A percentile compares a stretch with the other conserved stretches of the same genome.
Evolutionary conservation across 2,329 filamentous ascomycete species (phyloP).

Genomic region (Hymenoscyphus scutula): DNA sequence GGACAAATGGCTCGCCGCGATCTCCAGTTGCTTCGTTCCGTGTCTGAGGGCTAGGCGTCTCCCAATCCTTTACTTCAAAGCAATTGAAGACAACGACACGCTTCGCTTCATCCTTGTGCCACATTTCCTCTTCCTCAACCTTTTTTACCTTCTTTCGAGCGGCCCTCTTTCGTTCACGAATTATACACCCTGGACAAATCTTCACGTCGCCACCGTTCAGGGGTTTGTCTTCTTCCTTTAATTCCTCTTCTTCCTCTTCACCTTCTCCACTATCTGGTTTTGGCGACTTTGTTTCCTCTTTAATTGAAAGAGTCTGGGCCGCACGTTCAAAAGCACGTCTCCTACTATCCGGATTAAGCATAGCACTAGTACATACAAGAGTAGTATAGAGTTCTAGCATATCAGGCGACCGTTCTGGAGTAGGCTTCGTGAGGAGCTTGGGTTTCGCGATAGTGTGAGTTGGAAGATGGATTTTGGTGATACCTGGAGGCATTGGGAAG

Average conservation of each 20-base stretch:
- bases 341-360: slow-evolving; percentile 67
- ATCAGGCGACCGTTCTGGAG: slow-evolving; percentile 64
- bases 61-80: slow-evolving; percentile 81
- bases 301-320: slow-evolving; percentile 36
- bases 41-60: slow-evolving; percentile 55
- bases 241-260: slow-evolving; percentile 36
- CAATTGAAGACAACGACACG: slow-evolving; percentile 91
- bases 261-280: neutral
- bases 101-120: slow-evolving; percentile 75
- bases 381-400: slow-evolving; percentile 76
- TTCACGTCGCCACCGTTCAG: slow-evolving; percentile 90
- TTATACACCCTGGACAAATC: slow-evolving; percentile 90
- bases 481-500: slow-evolving; percentile 69
- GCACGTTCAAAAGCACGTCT: slow-evolving; percentile 56
- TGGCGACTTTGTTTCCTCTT: neutral
- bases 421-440: slow-evolving; percentile 77
- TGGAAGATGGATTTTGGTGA: slow-evolving; percentile 81
- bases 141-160: slow-evolving; percentile 92
- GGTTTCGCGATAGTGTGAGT: slow-evolving; percentile 91
- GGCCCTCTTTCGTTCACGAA: slow-evolving; percentile 84
- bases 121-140: slow-evolving; percentile 85
- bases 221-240: slow-evolving; percentile 59
- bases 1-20: slow-evolving; percentile 46
- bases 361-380: slow-evolving; percentile 89
- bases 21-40: slow-evolving; percentile 45